phyloP scores from a whole-genome alignment of 2,329 filamentous ascomycete species.

The Zymoseptoria ardabiliae region DNA sequence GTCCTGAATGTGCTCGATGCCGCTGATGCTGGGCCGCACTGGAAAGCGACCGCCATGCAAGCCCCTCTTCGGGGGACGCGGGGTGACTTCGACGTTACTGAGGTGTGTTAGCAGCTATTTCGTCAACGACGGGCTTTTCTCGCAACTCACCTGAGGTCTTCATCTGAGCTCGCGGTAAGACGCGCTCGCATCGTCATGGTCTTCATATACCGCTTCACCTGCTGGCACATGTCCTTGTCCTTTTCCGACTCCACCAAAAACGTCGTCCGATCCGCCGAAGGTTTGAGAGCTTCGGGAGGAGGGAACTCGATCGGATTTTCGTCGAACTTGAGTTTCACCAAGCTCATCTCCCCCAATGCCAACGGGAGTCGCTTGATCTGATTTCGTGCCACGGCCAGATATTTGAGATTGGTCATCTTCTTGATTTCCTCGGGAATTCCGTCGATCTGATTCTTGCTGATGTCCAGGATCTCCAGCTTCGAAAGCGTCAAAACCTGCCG shows the following conservation, averaged over 20 bases:
- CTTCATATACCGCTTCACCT: slow-evolving; percentile 53
- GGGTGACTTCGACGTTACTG: slow-evolving; percentile 61
- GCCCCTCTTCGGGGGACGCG: slow-evolving; percentile 56
- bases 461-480: slow-evolving; percentile 84
- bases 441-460: slow-evolving; percentile 79
- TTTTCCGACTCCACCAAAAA: slow-evolving; percentile 50
- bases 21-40: slow-evolving; percentile 59
- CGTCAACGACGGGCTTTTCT: not conserved
- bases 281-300: slow-evolving; percentile 39
- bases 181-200: slow-evolving; percentile 32
- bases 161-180: slow-evolving; percentile 20
- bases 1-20: slow-evolving; percentile 52
- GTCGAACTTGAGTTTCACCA: slow-evolving; percentile 83
- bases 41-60: slow-evolving; percentile 50
- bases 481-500: slow-evolving; percentile 73
- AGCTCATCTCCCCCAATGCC: slow-evolving; percentile 82
- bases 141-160: slow-evolving; percentile 21
- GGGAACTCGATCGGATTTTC: slow-evolving; percentile 82
- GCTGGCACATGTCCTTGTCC: slow-evolving; percentile 52
- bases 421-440: slow-evolving; percentile 71
- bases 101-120: slow-evolving; percentile 1
- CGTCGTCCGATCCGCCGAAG: slow-evolving; percentile 11
- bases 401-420: slow-evolving; percentile 76
- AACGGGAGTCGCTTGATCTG: slow-evolving; percentile 75
- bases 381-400: slow-evolving; percentile 81